phyloP scores from a whole-genome alignment of 2,329 filamentous ascomycete species.

The Colletotrichum costaricense region DNA sequence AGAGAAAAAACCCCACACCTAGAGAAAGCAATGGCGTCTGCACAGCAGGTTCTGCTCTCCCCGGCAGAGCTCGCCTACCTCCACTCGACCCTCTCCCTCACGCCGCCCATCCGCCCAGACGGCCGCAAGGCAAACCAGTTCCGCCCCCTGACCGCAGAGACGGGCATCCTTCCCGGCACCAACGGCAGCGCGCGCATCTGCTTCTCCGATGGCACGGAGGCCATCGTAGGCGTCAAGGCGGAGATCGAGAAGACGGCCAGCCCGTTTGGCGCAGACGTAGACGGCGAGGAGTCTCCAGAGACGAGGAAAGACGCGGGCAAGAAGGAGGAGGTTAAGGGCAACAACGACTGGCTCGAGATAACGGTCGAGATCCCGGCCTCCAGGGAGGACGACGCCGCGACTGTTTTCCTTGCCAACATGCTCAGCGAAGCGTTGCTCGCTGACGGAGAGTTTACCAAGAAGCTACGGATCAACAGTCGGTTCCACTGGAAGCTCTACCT shows the following conservation, averaged over 20 bases:
- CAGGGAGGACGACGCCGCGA: conserved; percentile 90
- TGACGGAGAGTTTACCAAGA: conserved; percentile 75
- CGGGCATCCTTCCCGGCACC: conserved; percentile 86
- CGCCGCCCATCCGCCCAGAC: conserved; percentile 89
- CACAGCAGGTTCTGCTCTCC: conserved; percentile 81
- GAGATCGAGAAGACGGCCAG: conserved; percentile 82
- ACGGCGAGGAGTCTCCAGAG: conserved; percentile 51
- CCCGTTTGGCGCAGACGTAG: conserved; percentile 43
- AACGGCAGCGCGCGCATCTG: conserved; percentile 95
- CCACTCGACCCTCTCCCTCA: conserved; percentile 84
- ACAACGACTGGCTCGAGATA: conserved; percentile 85
- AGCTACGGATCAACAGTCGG: conserved; percentile 86
- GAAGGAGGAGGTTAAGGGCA: conserved; percentile 53
- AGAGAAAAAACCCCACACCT: not conserved
- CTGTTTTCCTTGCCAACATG: conserved; percentile 89
- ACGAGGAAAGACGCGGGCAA: conserved; percentile 39
- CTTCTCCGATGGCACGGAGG: conserved; percentile 95
- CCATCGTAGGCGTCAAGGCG: conserved; percentile 94
- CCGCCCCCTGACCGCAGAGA: conserved; percentile 90
- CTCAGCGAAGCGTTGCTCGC: conserved; percentile 86
- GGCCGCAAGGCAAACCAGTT: conserved; percentile 86
- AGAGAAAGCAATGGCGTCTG: conserved; percentile 38
- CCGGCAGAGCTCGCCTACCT: conserved; percentile 97
- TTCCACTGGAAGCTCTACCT: conserved; percentile 98
- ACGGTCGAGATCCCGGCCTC: conserved; percentile 91